phyloP scores from a whole-genome alignment of 2,329 filamentous ascomycete species.

The Claviceps purpurea region DNA sequence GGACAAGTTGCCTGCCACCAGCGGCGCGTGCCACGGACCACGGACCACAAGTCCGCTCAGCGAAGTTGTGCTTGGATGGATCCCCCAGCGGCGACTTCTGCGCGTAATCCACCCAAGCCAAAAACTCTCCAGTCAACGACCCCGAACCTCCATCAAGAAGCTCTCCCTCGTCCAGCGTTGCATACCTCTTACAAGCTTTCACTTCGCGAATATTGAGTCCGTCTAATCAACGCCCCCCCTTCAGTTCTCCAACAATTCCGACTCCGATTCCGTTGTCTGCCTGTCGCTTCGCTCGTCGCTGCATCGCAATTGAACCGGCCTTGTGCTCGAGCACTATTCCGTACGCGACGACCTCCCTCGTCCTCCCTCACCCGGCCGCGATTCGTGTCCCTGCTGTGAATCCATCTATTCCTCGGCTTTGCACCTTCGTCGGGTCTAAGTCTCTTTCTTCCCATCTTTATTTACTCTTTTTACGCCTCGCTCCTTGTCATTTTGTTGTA shows the following conservation, averaged over 20 bases:
- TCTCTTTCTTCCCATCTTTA: not conserved
- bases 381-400: not conserved
- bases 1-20: too few species aligned
- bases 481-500: too few species aligned
- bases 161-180: not conserved
- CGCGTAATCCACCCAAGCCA: too few species aligned
- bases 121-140: too few species aligned
- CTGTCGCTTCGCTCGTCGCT: constrained; percentile 5
- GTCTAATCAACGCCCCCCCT: not conserved
- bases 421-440: constrained; percentile 1
- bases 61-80: too few species aligned
- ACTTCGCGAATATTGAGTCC: not conserved
- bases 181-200: not conserved
- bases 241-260: not conserved
- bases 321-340: not conserved
- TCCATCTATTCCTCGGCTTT: not conserved
- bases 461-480: not conserved
- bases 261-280: constrained; percentile 1
- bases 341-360: not conserved
- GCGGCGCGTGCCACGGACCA: too few species aligned
- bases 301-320: constrained; percentile 2
- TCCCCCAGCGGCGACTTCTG: too few species aligned
- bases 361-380: not conserved
- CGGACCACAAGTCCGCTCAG: too few species aligned
- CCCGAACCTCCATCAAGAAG: not conserved